Conservation (phyloP, 805 yeast species). For the Saccharomycopsis fibuligera region DNA sequence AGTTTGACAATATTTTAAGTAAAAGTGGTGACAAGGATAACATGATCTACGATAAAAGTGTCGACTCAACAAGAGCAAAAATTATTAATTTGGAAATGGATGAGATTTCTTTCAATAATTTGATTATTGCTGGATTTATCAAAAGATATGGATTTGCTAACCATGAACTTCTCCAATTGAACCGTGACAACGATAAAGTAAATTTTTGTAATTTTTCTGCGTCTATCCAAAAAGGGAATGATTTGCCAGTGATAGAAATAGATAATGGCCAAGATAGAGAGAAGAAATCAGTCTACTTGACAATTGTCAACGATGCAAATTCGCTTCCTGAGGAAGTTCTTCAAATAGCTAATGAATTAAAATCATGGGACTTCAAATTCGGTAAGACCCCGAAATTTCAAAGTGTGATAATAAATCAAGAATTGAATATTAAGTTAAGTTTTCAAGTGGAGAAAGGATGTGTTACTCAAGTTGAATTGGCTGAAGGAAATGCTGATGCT, state of each 20-base stretch:
- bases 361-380: slow-evolving; percentile 49
- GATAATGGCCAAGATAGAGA: background rate
- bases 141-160: slow-evolving; percentile 2
- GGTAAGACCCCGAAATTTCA: slow-evolving; percentile 73
- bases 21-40: slow-evolving; percentile 31
- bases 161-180: background rate
- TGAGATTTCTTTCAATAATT: slow-evolving; percentile 6
- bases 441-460: slow-evolving; percentile 9
- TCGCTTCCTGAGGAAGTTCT: slow-evolving; percentile 16
- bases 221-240: background rate
- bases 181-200: background rate
- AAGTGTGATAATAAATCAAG: slow-evolving; percentile 38
- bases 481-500: no score
- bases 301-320: background rate
- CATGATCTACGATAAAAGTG: slow-evolving; percentile 40
- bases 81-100: slow-evolving; percentile 53
- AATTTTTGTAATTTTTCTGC: background rate
- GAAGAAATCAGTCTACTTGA: background rate
- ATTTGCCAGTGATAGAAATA: no score
- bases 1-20: slow-evolving; percentile 53
- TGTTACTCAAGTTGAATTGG: background rate
- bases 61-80: slow-evolving; percentile 75
- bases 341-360: slow-evolving; percentile 18
- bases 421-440: slow-evolving; percentile 17
- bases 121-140: slow-evolving; percentile 15